phyloP scores from a whole-genome alignment of 2,329 filamentous ascomycete genomes.

The Cordyceps javanica region DNA sequence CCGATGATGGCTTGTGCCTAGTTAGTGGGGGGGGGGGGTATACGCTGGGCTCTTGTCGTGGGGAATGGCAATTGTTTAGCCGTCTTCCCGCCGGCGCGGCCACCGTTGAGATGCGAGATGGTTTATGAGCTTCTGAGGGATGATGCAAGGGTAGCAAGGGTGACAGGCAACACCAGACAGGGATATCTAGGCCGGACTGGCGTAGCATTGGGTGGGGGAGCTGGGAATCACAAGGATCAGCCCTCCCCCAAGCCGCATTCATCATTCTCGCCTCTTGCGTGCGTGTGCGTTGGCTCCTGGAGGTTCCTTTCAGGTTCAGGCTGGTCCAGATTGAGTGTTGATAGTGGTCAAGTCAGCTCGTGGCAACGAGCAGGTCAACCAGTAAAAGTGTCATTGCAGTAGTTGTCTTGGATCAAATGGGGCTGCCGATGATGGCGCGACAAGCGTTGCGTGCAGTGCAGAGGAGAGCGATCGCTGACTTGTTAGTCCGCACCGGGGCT shows the following conservation, averaged over 20 bases:
- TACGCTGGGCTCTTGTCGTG: background rate
- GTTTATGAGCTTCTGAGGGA: slow-evolving; percentile 3
- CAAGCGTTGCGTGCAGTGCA: background rate
- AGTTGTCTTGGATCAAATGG: background rate
- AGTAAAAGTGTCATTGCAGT: background rate
- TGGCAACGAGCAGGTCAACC: no score
- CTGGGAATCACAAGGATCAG: slow-evolving; percentile 11
- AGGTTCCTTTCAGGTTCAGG: background rate
- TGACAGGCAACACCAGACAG: slow-evolving; percentile 12
- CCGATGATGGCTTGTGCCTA: background rate
- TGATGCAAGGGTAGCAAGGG: slow-evolving; percentile 12
- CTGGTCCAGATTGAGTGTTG: background rate
- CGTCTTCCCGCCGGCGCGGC: slow-evolving; percentile 11
- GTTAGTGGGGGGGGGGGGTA: no score
- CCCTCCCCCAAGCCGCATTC: background rate
- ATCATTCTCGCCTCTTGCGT: background rate
- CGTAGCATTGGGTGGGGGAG: slow-evolving; percentile 2
- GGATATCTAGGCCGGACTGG: slow-evolving; percentile 7
- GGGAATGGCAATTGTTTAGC: slow-evolving; percentile 1
- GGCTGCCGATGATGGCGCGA: background rate
- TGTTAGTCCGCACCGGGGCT: background rate
- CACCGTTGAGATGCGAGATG: slow-evolving; percentile 13
- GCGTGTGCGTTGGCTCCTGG: background rate
- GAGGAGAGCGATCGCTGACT: no score
- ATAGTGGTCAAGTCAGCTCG: background rate